Conservation (phyloP, 2,329 filamentous ascomycete species). For the Septoria linicola region DNA sequence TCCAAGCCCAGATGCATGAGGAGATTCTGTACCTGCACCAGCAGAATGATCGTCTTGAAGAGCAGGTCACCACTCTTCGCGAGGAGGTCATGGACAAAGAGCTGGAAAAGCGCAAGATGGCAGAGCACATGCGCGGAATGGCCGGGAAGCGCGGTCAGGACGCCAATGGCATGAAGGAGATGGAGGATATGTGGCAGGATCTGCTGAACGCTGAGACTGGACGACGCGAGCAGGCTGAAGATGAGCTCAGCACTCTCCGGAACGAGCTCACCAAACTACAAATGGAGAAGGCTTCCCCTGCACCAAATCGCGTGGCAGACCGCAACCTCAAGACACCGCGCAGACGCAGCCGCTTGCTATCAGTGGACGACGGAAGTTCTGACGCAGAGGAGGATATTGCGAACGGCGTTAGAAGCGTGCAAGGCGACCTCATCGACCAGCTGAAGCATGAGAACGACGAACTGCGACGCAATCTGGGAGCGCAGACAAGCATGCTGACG, state of each 20-base stretch:
- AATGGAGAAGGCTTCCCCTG: conserved; percentile 46
- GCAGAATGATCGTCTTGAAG: conserved; percentile 77
- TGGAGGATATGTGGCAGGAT: conserved; percentile 88
- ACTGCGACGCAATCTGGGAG: conserved; percentile 84
- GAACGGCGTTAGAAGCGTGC: conserved; percentile 37
- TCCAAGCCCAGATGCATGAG: conserved; percentile 70
- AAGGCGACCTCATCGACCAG: conserved; percentile 71
- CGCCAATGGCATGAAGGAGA: conserved; percentile 37
- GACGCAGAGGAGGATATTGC: conserved; percentile 41
- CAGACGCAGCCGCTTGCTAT: conserved; percentile 36
- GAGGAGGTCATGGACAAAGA: conserved; percentile 77
- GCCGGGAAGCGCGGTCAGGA: conserved; percentile 35
- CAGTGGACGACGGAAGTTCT: conserved; percentile 34
- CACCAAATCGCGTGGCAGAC: conserved; percentile 41
- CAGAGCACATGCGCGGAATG: conserved; percentile 72
- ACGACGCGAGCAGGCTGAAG: conserved; percentile 83
- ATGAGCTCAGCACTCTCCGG: conserved; percentile 78
- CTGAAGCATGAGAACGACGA: conserved; percentile 91
- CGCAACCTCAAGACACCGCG: conserved; percentile 38
- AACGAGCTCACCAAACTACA: conserved; percentile 68
- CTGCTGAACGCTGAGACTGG: conserved; percentile 88
- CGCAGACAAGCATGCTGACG: conserved; percentile 95
- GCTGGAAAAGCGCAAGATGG: conserved; percentile 80
- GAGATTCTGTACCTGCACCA: conserved; percentile 84
- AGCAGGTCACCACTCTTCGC: conserved; percentile 77